Base-by-base conservation (phyloP, 2,329 filamentous ascomycete species). In the Fusarium drepaniforme region DNA sequence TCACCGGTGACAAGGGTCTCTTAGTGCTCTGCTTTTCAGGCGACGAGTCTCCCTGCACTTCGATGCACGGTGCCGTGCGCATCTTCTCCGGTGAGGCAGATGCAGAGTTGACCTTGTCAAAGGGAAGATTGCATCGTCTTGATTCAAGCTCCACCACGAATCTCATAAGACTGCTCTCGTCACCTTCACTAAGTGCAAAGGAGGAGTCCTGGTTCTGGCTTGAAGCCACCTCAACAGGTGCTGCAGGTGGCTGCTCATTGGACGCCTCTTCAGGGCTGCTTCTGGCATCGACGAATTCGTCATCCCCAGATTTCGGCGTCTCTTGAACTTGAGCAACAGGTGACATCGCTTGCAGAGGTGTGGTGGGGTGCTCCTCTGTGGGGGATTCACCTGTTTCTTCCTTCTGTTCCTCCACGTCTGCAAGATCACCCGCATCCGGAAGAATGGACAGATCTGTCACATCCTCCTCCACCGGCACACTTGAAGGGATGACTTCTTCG, bases 61-160 rank as follows among this genome's bases (percentile, higher is more conserved):
- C 71, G 21, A 79, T 80, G 46, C 68, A 78, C 3, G 68, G 65
- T 2, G 68, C 28, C 16, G 30, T 72, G 9, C 38, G 57, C 23
- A 66, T 68, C 59, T 74, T 75, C 57, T 75, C 72, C 5, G 70
- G 70, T 23, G 72, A 74, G 37, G 58, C 38, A 18, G 75, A 78
- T 15, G 68, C 67, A 13, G 68, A 70, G 35, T 69, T 66, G 57
- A 60, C 58, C 38, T 75, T 70, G 64, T 73, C 70, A 37, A 75
- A 65, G 8, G 75, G 75, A 37, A 77, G 76, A 15, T 81, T 77
- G 68, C 81, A 81, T 59, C 81, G 82, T 25, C 81, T 82, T 30
- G 85, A 83, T 72, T 89, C 88, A 11, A 89, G 79, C 73, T 89
- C 87, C n/a, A 86, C 84, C 4, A 87, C 84, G 8, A 90, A 81